These are phyloP conservation scores for Solanum gracilifrons DNA, from an alignment of 257 asterid genomes.

Conservation along the genomic window DNA sequence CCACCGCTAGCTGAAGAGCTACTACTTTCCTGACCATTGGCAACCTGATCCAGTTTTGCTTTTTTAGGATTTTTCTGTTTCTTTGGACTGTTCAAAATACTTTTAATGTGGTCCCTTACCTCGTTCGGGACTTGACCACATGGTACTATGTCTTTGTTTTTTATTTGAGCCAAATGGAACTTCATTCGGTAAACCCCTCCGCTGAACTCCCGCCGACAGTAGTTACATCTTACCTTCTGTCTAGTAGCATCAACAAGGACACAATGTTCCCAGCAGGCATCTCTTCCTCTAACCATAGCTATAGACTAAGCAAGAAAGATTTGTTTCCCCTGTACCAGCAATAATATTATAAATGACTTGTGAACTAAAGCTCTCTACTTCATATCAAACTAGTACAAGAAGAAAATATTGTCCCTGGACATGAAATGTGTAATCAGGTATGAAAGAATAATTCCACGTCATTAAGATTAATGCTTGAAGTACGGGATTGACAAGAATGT, in stretches of 20 bases:
- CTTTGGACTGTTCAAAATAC: slow-evolving; percentile 21
- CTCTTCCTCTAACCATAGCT: slow-evolving; percentile 39
- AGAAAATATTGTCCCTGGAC: background rate
- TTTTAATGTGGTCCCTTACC: slow-evolving; percentile 23
- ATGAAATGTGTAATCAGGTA: background rate
- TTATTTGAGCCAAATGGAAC: slow-evolving; percentile 40
- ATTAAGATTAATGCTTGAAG: background rate
- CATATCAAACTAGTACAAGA: background rate
- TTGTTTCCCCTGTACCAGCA: background rate
- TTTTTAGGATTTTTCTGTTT: slow-evolving; percentile 25
- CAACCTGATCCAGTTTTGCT: slow-evolving; percentile 21
- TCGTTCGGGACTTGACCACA: slow-evolving; percentile 24
- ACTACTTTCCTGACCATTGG: slow-evolving; percentile 17
- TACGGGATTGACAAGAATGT: background rate
- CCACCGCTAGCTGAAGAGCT: slow-evolving; percentile 40
- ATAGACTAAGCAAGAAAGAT: background rate
- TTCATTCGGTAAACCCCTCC: slow-evolving; percentile 45
- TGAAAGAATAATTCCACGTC: background rate
- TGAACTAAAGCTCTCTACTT: background rate
- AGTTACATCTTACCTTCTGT: slow-evolving; percentile 40
- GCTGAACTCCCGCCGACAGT: slow-evolving; percentile 37
- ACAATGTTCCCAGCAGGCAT: slow-evolving; percentile 44
- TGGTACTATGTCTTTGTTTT: slow-evolving; percentile 34
- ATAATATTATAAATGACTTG: background rate
- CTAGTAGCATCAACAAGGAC: slow-evolving; percentile 34